Conservation (phyloP, 2,329 filamentous ascomycete species). For the Purpureocillium lavendulum region DNA sequence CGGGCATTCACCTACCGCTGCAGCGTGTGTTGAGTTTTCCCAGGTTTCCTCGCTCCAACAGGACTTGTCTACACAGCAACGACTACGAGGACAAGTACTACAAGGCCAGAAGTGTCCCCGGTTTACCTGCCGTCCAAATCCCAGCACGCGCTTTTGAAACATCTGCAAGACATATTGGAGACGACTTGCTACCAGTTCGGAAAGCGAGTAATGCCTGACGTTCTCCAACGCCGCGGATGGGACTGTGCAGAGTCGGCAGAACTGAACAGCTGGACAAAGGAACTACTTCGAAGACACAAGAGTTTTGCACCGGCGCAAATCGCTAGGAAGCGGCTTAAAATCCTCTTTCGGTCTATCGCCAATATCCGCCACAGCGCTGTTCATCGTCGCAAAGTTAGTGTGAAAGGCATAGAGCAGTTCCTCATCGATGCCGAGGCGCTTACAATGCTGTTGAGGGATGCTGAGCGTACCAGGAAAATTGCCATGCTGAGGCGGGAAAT, state of each 20-base stretch:
- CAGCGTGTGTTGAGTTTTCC: too few species aligned
- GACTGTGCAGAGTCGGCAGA: conserved; percentile 6
- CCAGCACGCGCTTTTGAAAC: conserved; percentile 1
- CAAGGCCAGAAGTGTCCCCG: too few species aligned
- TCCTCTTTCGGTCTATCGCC: conserved; percentile 2
- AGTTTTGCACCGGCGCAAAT: not conserved
- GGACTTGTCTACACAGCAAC: too few species aligned
- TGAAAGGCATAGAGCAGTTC: conserved; percentile 2
- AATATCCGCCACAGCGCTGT: conserved; percentile 6
- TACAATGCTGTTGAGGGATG: not conserved
- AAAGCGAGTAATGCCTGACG: conserved; percentile 1
- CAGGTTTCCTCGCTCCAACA: too few species aligned
- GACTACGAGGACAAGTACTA: too few species aligned
- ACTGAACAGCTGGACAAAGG: conserved; percentile 3
- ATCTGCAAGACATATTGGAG: conserved; percentile 4
- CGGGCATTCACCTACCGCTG: too few species aligned
- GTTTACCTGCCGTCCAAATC: conserved; percentile 1
- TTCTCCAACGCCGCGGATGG: conserved; percentile 1
- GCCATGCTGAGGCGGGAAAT: not conserved
- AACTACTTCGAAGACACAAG: not conserved
- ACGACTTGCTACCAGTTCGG: conserved; percentile 2
- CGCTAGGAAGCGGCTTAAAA: not conserved
- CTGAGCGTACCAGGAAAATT: not conserved
- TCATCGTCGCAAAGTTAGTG: conserved; percentile 4
- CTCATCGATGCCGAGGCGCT: conserved; percentile 3